Evolutionary conservation across 306 rosid species (phyloP).

Genomic region (Spatholobus suberectus): DNA sequence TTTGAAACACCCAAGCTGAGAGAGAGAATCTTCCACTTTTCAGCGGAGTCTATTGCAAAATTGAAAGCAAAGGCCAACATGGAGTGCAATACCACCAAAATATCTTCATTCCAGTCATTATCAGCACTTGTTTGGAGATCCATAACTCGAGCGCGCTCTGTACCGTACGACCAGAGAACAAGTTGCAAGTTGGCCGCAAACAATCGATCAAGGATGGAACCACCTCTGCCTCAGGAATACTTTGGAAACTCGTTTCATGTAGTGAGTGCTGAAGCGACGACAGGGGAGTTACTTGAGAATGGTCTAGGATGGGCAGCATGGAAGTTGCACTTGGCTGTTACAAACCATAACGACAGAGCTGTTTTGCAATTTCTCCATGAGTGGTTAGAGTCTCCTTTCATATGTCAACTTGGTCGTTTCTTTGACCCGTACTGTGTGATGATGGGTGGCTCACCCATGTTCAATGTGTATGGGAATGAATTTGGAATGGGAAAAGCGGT

Average conservation of each 20-base stretch:
- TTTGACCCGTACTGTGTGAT: slow-evolving; percentile 41
- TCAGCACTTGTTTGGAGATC: slow-evolving; percentile 14
- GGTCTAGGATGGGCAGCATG: not conserved
- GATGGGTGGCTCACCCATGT: slow-evolving; percentile 51
- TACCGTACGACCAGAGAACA: not conserved
- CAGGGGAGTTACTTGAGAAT: not conserved
- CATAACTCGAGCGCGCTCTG: not conserved
- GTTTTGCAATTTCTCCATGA: not conserved
- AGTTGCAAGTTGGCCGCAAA: not conserved
- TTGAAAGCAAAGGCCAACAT: not conserved
- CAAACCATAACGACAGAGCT: not conserved
- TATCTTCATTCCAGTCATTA: not conserved
- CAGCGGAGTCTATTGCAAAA: not conserved
- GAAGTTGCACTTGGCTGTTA: not conserved
- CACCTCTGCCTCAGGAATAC: not conserved
- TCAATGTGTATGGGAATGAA: not conserved
- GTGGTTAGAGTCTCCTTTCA: slow-evolving; percentile 49
- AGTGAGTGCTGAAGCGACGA: not conserved
- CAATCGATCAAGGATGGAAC: not conserved
- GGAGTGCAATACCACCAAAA: not conserved
- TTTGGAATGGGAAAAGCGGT: not conserved
- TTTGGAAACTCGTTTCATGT: not conserved
- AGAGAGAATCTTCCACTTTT: slow-evolving; percentile 5
- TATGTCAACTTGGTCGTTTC: not conserved
- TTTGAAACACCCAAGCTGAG: not conserved